Percentiles rank a stretch among this genome's conserved stretches.
Evolutionary conservation across 441 rosid species (phyloP).

Genomic region (Croton setiger): DNA sequence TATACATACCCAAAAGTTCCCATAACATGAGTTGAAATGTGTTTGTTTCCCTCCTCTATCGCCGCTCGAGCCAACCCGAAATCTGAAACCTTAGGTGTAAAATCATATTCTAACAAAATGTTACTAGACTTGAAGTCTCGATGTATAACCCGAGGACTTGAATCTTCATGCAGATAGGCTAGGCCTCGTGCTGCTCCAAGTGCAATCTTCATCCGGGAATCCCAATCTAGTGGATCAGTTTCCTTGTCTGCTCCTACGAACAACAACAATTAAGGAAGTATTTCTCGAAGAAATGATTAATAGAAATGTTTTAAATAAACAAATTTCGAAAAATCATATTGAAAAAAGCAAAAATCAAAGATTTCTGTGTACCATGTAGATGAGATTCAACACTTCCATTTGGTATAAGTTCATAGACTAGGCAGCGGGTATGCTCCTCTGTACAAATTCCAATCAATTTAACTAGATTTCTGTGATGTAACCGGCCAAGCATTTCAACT

Average conservation of each 20-base stretch:
- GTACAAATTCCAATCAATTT: slow-evolving; percentile 63
- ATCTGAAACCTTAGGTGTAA: slow-evolving; percentile 71
- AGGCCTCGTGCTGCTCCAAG: slow-evolving; percentile 74
- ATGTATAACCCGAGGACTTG: slow-evolving; percentile 70
- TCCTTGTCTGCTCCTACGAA: slow-evolving; percentile 52
- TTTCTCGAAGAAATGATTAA: background rate
- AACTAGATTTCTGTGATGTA: slow-evolving; percentile 73
- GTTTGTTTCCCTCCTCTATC: slow-evolving; percentile 53
- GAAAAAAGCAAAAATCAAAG: background rate
- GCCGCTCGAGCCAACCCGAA: slow-evolving; percentile 77
- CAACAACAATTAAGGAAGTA: slow-evolving; percentile 2
- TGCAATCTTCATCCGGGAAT: slow-evolving; percentile 62
- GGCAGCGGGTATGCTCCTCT: slow-evolving; percentile 49
- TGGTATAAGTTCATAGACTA: slow-evolving; percentile 69
- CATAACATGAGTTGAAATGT: slow-evolving; percentile 73
- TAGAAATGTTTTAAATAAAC: background rate
- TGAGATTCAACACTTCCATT: slow-evolving; percentile 76
- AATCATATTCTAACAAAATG: slow-evolving; percentile 69
- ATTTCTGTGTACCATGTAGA: slow-evolving; percentile 47
- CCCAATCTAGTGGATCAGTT: slow-evolving; percentile 52
- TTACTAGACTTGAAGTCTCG: slow-evolving; percentile 77
- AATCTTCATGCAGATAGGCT: slow-evolving; percentile 73
- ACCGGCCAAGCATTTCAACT: slow-evolving; percentile 79
- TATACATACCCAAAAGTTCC: slow-evolving; percentile 66
- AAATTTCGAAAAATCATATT: slow-evolving; percentile 10